These are phyloP conservation scores for Xanthoceras sorbifolium DNA, from an alignment of 345 rosid species.

Conservation along the genomic window DNA sequence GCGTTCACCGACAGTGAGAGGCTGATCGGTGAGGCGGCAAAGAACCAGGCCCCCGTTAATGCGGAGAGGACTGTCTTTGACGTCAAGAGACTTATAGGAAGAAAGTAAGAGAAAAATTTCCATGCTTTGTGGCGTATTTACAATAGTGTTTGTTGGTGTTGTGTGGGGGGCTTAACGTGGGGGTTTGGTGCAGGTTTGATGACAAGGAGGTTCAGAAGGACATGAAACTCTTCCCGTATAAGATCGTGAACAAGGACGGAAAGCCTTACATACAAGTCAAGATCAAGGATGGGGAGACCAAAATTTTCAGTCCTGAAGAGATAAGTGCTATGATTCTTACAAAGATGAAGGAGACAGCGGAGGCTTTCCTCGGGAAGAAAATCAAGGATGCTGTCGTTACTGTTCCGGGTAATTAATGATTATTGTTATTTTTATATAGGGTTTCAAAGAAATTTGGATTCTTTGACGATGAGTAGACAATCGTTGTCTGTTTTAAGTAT, in stretches of 20 bases:
- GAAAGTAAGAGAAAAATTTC: conserved; percentile 23
- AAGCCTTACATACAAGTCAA: conserved; percentile 31
- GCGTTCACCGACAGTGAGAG: conserved; percentile 29
- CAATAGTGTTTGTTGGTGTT: too few relatives aligned
- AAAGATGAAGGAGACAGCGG: conserved; percentile 38
- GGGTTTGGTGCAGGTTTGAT: conserved; percentile 17
- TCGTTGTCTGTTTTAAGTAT: too few relatives aligned
- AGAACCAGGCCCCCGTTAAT: conserved; percentile 29
- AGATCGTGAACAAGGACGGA: conserved; percentile 37
- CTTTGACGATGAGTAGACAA: too few relatives aligned
- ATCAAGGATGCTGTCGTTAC: conserved; percentile 38
- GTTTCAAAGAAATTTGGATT: conserved; percentile 7
- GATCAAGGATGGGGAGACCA: conserved; percentile 32
- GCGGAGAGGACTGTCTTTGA: conserved; percentile 32
- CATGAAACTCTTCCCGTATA: conserved; percentile 32
- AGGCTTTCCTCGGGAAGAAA: conserved; percentile 39
- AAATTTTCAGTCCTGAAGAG: conserved; percentile 35
- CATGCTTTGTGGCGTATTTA: not conserved
- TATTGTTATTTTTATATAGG: not conserved
- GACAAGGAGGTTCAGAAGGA: conserved; percentile 37
- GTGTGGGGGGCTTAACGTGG: not conserved
- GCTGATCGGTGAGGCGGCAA: conserved; percentile 33
- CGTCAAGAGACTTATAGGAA: conserved; percentile 33
- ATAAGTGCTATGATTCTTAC: conserved; percentile 30
- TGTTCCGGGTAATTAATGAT: conserved; percentile 25